Conservation (phyloP, 768 basidiomycete species). For the Asterophora parasitica region DNA sequence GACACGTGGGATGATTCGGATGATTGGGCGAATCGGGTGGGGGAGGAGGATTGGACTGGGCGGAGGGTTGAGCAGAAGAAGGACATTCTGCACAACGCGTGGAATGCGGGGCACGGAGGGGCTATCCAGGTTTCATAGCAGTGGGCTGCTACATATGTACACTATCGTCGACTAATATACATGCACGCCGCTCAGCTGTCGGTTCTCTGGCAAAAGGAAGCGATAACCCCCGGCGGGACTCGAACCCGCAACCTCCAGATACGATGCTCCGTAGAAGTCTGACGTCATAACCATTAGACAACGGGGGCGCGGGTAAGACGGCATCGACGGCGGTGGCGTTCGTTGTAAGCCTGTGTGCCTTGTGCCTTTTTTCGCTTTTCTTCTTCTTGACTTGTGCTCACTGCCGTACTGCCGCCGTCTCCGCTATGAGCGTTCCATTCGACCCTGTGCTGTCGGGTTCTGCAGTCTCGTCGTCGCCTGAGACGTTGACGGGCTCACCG, state of each 20-base stretch:
- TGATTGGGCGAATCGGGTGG: conserved; percentile 48
- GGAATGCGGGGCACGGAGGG: conserved; percentile 14
- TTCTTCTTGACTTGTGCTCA: too few relatives aligned
- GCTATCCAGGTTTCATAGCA: conserved; percentile 15
- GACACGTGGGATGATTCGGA: conserved; percentile 48
- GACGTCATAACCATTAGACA: conserved; percentile 91
- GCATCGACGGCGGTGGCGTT: background rate
- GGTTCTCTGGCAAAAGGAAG: background rate
- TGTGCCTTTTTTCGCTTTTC: conserved; percentile 17
- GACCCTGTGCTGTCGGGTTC: conserved; percentile 4
- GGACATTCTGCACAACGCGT: conserved; percentile 22
- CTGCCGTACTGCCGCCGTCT: too few relatives aligned
- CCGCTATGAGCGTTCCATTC: conserved; percentile 11
- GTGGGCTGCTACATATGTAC: background rate
- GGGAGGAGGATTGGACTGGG: conserved; percentile 45
- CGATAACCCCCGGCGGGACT: conserved; percentile 71
- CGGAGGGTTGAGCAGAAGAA: conserved; percentile 34
- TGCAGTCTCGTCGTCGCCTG: conserved; percentile 14
- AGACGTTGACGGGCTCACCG: background rate
- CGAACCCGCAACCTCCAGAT: conserved; percentile 89
- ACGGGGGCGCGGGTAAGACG: conserved; percentile 68
- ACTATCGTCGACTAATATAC: background rate
- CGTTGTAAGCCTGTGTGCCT: too few relatives aligned
- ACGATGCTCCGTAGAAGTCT: conserved; percentile 89
- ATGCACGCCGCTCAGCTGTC: background rate